Percentiles rank a stretch among this genome's conserved stretches.
Conservation (phyloP, 352 stramenopile genomes). For the Sclerospora graminicola region DNA sequence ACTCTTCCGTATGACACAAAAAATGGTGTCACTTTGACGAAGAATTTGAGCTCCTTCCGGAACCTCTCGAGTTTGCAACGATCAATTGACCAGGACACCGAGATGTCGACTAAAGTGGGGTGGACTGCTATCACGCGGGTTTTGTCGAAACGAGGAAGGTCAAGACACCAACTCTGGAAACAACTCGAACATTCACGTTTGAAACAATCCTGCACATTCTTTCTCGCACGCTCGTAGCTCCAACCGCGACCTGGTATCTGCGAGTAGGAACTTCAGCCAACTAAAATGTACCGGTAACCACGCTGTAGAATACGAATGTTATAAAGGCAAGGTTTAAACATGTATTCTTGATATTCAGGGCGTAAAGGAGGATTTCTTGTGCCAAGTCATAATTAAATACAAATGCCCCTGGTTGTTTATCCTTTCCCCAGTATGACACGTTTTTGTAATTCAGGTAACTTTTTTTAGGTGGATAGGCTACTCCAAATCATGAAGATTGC, state of each 20-base stretch:
- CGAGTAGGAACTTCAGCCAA: no score
- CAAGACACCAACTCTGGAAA: constrained; percentile 2
- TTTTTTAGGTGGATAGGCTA: no score
- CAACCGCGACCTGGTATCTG: constrained; percentile 16
- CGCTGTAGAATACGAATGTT: no score
- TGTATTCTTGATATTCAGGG: no score
- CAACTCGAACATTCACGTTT: constrained; percentile 32
- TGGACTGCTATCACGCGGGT: constrained; percentile 18
- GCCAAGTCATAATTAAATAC: no score
- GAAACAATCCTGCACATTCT: constrained; percentile 76
- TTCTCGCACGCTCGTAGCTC: constrained; percentile 44
- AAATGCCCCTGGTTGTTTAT: no score
- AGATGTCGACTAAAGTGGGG: constrained; percentile 7
- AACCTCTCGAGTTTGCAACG: constrained; percentile 43
- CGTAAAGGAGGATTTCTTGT: no score
- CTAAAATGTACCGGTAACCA: no score
- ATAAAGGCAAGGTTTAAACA: no score
- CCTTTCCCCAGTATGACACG: no score
- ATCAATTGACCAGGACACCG: constrained; percentile 31
- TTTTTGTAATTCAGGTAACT: no score
- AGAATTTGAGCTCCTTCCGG: constrained; percentile 38
- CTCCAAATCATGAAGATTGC: no score
- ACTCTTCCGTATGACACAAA: constrained; percentile 33
- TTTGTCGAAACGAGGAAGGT: constrained; percentile 10
- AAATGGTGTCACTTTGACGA: constrained; percentile 41